Evolutionary conservation across 306 rosid genomes (phyloP).

Genomic region (Crotalaria pallida): DNA sequence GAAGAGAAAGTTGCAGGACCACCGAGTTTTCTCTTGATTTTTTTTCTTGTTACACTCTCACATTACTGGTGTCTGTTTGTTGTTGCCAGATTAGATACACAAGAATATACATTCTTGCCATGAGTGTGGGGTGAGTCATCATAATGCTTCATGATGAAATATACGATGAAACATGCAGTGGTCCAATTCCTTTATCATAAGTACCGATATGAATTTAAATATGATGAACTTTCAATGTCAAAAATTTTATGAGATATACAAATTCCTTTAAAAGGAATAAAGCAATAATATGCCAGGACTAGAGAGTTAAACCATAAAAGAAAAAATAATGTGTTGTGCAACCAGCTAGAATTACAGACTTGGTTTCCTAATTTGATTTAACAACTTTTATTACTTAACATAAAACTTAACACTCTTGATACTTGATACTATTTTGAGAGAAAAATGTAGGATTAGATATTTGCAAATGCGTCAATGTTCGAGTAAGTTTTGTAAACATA

Average conservation of each 20-base stretch:
- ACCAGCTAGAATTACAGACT: not conserved
- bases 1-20: conserved; percentile 3
- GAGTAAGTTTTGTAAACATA: too few species aligned
- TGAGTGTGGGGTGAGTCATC: not conserved
- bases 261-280: not conserved
- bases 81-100: not conserved
- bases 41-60: not conserved
- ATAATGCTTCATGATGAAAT: not conserved
- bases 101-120: not conserved
- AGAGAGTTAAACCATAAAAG: not conserved
- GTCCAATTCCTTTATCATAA: not conserved
- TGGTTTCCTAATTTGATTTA: not conserved
- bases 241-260: not conserved
- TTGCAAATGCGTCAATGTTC: too few species aligned
- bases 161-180: not conserved
- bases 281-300: not conserved
- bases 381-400: too few species aligned
- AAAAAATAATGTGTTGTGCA: not conserved
- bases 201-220: not conserved
- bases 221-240: not conserved
- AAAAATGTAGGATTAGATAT: too few species aligned
- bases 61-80: not conserved
- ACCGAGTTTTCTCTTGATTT: not conserved
- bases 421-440: too few species aligned
- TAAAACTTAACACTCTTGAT: too few species aligned